These are phyloP conservation scores for Podospora conica DNA, from an alignment of 495 filamentous ascomycete species.

Conservation along the genomic window DNA sequence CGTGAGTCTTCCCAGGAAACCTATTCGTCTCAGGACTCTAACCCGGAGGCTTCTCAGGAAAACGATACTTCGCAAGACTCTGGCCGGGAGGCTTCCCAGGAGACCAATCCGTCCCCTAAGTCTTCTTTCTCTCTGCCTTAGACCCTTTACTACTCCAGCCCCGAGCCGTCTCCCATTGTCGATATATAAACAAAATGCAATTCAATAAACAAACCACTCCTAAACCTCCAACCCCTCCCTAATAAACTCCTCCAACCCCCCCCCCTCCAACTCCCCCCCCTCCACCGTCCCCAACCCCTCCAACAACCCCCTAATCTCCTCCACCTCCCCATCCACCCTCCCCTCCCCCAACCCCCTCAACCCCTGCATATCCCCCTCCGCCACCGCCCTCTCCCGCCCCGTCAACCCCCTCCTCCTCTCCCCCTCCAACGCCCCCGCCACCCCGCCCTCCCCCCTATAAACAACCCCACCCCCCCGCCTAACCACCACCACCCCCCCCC, in stretches of 20 bases:
- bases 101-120: too few relatives aligned
- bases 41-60: too few relatives aligned
- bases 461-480: conserved; percentile 9
- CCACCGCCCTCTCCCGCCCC: conserved; percentile 15
- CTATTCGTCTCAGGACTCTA: too few relatives aligned
- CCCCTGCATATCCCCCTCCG: conserved; percentile 18
- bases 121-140: too few relatives aligned
- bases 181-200: too few relatives aligned
- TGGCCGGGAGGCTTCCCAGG: too few relatives aligned
- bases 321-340: conserved; percentile 22
- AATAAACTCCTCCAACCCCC: conserved; percentile 13
- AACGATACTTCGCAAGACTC: too few relatives aligned
- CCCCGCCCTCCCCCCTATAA: neutral
- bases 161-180: too few relatives aligned
- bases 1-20: too few relatives aligned
- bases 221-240: neutral
- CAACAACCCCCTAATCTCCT: conserved; percentile 26
- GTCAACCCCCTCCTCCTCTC: conserved; percentile 26
- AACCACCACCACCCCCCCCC: conserved; percentile 6
- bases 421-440: conserved; percentile 15
- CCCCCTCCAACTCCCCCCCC: neutral
- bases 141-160: too few relatives aligned
- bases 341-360: conserved; percentile 18
- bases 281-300: conserved; percentile 18
- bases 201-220: neutral